phyloP scores from a whole-genome alignment of 805 yeast species.

The Hanseniaspora hatyaiensis region DNA sequence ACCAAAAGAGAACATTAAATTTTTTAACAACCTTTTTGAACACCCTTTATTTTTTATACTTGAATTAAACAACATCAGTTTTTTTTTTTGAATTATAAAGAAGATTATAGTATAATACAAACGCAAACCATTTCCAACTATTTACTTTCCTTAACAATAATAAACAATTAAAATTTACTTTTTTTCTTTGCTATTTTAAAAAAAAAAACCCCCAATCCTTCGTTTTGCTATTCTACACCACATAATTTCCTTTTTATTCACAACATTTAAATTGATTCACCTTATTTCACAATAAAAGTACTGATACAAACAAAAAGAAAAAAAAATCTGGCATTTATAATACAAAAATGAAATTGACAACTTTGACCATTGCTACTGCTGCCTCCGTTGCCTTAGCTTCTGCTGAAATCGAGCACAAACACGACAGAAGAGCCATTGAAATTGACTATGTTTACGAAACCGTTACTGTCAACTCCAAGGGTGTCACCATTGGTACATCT shows the following conservation, averaged over 20 bases:
- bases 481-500: constrained; percentile 33
- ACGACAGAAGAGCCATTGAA: constrained; percentile 43
- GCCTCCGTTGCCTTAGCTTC: constrained; percentile 26
- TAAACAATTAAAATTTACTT: too few species aligned
- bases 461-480: constrained; percentile 41
- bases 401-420: constrained; percentile 32
- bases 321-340: neutral
- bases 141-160: constrained; percentile 28
- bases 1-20: too few species aligned
- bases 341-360: constrained; percentile 28
- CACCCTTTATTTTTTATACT: too few species aligned
- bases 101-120: too few species aligned
- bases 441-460: constrained; percentile 45
- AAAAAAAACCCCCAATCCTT: too few species aligned
- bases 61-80: too few species aligned
- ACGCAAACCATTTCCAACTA: constrained; percentile 30
- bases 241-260: too few species aligned
- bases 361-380: constrained; percentile 26
- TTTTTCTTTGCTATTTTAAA: constrained; percentile 15
- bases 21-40: too few species aligned
- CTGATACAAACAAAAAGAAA: neutral
- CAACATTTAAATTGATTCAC: too few species aligned
- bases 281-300: too few species aligned
- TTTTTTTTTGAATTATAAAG: too few species aligned
- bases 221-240: too few species aligned